Evolutionary conservation across 371 early-diverging fungal species (phyloP).

Genomic region (Haplosporangium sp.): DNA sequence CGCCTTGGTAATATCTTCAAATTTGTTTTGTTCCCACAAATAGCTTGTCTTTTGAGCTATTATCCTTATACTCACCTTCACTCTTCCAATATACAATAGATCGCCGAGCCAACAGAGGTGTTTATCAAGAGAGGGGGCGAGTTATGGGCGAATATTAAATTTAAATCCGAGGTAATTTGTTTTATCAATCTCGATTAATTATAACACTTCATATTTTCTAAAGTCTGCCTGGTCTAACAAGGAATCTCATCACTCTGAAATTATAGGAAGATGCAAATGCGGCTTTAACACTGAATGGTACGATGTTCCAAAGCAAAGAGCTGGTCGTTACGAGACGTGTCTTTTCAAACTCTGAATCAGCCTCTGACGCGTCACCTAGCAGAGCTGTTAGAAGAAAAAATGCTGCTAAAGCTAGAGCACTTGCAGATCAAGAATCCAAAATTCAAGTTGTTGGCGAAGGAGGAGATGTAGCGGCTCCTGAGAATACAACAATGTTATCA

Average conservation of each 20-base stretch:
- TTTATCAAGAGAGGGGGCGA: conserved; percentile 18
- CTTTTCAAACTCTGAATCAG: conserved; percentile 13
- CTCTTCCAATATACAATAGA: conserved; percentile 8
- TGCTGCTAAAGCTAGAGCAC: neutral
- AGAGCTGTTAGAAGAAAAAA: neutral
- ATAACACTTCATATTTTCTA: neutral
- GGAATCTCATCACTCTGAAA: neutral
- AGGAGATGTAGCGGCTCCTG: neutral
- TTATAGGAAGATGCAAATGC: conserved; percentile 36
- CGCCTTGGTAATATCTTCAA: conserved; percentile 18
- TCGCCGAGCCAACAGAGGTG: conserved; percentile 20
- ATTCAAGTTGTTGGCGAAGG: neutral
- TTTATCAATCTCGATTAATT: neutral
- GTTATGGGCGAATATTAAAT: conserved; percentile 42
- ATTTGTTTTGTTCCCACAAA: neutral
- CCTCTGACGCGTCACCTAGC: neutral
- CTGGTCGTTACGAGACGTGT: conserved; percentile 23
- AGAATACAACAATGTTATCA: neutral
- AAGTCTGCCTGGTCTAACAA: neutral
- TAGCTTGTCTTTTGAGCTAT: no score
- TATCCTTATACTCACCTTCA: neutral
- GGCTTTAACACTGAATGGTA: conserved; percentile 37
- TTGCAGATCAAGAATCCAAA: neutral
- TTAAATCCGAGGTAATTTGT: conserved; percentile 28
- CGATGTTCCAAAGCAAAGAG: conserved; percentile 30